Evolutionary conservation across 495 filamentous ascomycete genomes (phyloP).

Genomic region (Collariella sp.): DNA sequence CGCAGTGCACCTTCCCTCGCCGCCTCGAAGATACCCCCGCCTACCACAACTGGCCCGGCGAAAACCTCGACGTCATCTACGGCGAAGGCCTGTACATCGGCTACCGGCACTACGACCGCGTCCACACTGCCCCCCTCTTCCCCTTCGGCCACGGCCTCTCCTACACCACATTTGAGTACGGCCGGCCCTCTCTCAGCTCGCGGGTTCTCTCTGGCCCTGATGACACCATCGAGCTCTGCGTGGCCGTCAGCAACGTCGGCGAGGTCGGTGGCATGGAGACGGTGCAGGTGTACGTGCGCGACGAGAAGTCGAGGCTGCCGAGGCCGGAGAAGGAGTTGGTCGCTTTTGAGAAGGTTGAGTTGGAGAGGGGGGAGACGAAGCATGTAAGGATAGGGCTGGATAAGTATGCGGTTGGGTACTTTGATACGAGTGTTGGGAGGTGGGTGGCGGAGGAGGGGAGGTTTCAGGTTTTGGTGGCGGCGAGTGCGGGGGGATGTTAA

Average conservation of each 20-base stretch:
- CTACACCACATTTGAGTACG: slow-evolving; percentile 69
- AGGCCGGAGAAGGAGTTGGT: slow-evolving; percentile 71
- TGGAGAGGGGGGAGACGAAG: slow-evolving; percentile 62
- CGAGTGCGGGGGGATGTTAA: slow-evolving; percentile 42
- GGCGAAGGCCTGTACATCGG: slow-evolving; percentile 80
- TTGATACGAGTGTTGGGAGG: slow-evolving; percentile 56
- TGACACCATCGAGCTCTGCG: slow-evolving; percentile 49
- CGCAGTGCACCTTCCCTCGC: slow-evolving; percentile 54
- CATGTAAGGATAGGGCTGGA: slow-evolving; percentile 56
- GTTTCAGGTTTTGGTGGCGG: slow-evolving; percentile 59
- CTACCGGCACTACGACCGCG: slow-evolving; percentile 73
- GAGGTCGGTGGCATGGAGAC: slow-evolving; percentile 59
- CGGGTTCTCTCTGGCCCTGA: slow-evolving; percentile 39
- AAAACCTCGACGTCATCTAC: slow-evolving; percentile 68
- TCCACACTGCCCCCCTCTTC: slow-evolving; percentile 58
- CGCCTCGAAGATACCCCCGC: slow-evolving; percentile 71
- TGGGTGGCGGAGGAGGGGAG: slow-evolving; percentile 75
- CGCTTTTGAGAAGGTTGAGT: slow-evolving; percentile 68
- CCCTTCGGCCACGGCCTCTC: slow-evolving; percentile 78
- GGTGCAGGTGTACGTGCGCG: slow-evolving; percentile 67
- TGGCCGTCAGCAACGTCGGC: slow-evolving; percentile 64
- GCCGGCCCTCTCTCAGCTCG: slow-evolving; percentile 45
- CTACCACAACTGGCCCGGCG: slow-evolving; percentile 77
- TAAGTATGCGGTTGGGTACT: slow-evolving; percentile 74
- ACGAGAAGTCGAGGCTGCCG: slow-evolving; percentile 46